Evolutionary conservation across 2,329 filamentous ascomycete genomes (phyloP).

Genomic region (Epichloe aotearoae): DNA sequence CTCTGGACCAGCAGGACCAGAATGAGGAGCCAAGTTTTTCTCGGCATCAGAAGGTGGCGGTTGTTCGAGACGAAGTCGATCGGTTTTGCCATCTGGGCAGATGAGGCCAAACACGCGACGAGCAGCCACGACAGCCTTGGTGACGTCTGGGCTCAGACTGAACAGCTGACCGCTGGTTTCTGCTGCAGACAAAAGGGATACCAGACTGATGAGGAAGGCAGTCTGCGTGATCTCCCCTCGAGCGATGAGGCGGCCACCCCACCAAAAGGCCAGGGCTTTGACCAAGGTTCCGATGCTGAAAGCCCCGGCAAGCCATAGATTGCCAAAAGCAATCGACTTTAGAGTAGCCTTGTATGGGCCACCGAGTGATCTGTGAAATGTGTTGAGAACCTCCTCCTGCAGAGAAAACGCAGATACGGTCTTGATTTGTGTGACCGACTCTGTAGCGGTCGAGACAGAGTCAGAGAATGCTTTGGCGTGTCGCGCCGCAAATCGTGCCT

Average conservation of each 20-base stretch:
- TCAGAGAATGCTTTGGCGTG: constrained; percentile 52
- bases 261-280: constrained; percentile 69
- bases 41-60: constrained; percentile 11
- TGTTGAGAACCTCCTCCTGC: constrained; percentile 35
- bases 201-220: constrained; percentile 61
- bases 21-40: background rate
- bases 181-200: constrained; percentile 45
- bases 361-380: constrained; percentile 39
- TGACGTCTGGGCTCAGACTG: constrained; percentile 44
- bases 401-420: constrained; percentile 44
- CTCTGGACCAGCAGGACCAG: constrained; percentile 29
- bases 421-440: constrained; percentile 53
- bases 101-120: constrained; percentile 28
- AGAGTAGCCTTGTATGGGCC: constrained; percentile 41
- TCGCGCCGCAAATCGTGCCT: constrained; percentile 47
- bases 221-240: constrained; percentile 49
- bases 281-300: constrained; percentile 52
- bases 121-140: constrained; percentile 20
- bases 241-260: constrained; percentile 59
- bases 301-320: constrained; percentile 46
- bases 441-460: constrained; percentile 51
- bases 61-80: background rate
- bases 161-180: constrained; percentile 51
- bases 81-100: constrained; percentile 1
- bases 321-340: constrained; percentile 35